Evolutionary conservation across 306 rosid genomes (phyloP).

Genomic region (Trifolium repens): DNA sequence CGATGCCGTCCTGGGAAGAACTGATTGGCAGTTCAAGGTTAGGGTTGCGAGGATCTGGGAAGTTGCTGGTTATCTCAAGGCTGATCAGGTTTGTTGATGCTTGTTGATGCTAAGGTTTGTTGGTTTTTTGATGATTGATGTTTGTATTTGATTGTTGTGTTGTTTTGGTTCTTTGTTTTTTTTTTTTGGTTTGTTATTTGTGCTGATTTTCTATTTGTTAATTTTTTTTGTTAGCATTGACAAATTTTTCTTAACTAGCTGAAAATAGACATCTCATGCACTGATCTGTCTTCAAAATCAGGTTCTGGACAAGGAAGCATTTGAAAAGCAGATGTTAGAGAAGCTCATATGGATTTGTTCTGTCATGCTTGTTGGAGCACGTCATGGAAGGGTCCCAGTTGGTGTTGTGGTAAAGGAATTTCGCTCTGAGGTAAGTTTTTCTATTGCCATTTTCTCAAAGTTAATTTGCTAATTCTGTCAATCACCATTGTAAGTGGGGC

Average conservation of each 20-base stretch:
- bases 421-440: slow-evolving; percentile 72
- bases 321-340: slow-evolving; percentile 94
- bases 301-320: slow-evolving; percentile 81
- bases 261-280: background rate
- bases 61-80: no score
- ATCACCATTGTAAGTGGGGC: background rate
- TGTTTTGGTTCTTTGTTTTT: no score
- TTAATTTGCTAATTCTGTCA: slow-evolving; percentile 13
- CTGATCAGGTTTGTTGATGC: no score
- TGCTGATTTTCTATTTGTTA: no score
- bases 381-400: slow-evolving; percentile 78
- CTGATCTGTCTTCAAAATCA: slow-evolving; percentile 40
- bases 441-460: slow-evolving; percentile 21
- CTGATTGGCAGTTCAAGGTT: no score
- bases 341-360: slow-evolving; percentile 95
- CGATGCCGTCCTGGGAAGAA: no score
- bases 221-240: background rate
- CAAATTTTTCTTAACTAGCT: background rate
- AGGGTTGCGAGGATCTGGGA: no score
- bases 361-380: slow-evolving; percentile 96
- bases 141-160: no score
- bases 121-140: no score
- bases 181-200: no score
- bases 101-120: no score
- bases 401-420: slow-evolving; percentile 85